Evolutionary conservation across 2,329 filamentous ascomycete species (phyloP).

Genomic region (Aureobasidium zeae): DNA sequence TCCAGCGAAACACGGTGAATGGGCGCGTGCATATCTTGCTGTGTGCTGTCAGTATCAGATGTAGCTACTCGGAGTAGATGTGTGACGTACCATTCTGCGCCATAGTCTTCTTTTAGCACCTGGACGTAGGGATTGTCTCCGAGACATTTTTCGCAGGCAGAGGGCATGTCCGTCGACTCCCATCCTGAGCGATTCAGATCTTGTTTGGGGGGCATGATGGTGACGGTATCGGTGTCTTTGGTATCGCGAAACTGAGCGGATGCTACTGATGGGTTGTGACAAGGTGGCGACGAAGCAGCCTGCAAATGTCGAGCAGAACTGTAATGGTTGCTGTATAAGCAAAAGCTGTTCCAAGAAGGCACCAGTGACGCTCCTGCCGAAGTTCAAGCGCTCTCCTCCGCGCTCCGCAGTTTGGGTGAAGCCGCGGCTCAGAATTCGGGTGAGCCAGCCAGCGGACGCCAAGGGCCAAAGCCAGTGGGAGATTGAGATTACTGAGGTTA

Average conservation of each 20-base stretch:
- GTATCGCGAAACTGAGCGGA: background rate
- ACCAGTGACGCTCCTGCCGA: constrained; percentile 33
- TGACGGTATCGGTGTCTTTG: background rate
- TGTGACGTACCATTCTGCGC: constrained; percentile 44
- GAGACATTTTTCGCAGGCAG: constrained; percentile 83
- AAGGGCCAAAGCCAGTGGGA: constrained; percentile 8
- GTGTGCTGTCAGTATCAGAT: background rate
- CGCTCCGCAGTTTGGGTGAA: constrained; percentile 2
- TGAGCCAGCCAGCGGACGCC: background rate
- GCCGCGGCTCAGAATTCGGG: constrained; percentile 9
- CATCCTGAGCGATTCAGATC: constrained; percentile 91
- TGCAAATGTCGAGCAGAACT: background rate
- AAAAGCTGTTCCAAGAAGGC: constrained; percentile 1
- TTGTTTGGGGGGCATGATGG: constrained; percentile 73
- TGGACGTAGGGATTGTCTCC: constrained; percentile 97
- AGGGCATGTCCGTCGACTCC: constrained; percentile 88
- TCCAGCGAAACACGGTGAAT: constrained; percentile 94
- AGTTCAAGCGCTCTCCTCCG: constrained; percentile 61
- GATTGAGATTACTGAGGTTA: constrained; percentile 2
- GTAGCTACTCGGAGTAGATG: background rate
- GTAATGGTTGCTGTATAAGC: constrained; percentile 9
- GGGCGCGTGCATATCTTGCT: constrained; percentile 73
- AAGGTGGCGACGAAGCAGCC: background rate
- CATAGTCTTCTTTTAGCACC: constrained; percentile 97
- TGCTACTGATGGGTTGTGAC: background rate